phyloP scores from a whole-genome alignment of 441 rosid genomes.

The Euphorbia schlechtendalii region DNA sequence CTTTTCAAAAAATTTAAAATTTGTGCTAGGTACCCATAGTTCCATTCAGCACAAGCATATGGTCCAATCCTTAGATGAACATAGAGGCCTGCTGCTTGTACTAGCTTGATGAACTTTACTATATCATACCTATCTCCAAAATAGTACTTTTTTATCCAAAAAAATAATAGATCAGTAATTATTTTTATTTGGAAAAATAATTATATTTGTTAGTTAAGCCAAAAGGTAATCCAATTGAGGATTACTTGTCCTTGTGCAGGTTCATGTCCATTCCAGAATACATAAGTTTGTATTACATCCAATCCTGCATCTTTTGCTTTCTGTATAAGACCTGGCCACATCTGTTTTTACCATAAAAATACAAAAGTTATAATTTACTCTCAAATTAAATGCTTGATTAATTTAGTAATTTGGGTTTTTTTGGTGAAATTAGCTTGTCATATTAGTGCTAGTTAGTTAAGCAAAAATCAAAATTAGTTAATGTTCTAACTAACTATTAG shows the following conservation, averaged over 20 bases:
- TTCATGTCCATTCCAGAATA: conserved; percentile 85
- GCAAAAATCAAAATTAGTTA: not conserved
- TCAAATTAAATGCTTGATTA: not conserved
- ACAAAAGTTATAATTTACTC: not conserved
- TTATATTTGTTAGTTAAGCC: not conserved
- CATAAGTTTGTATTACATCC: conserved; percentile 77
- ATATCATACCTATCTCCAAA: conserved; percentile 78
- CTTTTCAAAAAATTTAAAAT: not conserved
- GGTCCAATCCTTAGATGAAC: conserved; percentile 94
- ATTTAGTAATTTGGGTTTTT: not conserved
- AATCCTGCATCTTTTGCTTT: conserved; percentile 82
- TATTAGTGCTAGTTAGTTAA: not conserved
- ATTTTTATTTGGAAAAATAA: not conserved
- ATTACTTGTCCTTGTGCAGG: conserved; percentile 67
- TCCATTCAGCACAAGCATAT: conserved; percentile 94
- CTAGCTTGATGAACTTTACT: conserved; percentile 79
- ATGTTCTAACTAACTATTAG: not conserved
- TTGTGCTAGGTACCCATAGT: conserved; percentile 54
- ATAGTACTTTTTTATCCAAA: conserved; percentile 40
- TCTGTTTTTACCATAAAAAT: conserved; percentile 25
- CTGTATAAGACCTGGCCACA: conserved; percentile 73
- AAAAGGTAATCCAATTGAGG: conserved; percentile 4
- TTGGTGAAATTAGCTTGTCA: too few relatives aligned
- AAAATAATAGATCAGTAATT: not conserved
- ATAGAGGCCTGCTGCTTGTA: conserved; percentile 77